A percentile compares a stretch with the other conserved stretches of the same genome.
These are phyloP conservation scores for Nicotiana obtusifolia DNA, from an alignment of 257 asterid genomes.

Conservation along the genomic window DNA sequence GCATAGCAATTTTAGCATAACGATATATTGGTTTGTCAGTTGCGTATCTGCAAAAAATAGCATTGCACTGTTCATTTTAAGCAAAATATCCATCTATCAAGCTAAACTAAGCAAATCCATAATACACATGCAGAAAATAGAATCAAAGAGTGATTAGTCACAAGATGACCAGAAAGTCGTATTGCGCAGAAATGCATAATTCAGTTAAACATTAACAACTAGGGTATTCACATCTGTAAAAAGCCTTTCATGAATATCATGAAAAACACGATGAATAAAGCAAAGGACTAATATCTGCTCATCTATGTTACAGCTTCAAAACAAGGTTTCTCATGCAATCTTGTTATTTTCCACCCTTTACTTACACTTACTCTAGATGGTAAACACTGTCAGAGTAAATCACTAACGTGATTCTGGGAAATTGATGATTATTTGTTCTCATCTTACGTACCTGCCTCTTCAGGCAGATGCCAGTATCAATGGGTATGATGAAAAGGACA, in stretches of 20 bases:
- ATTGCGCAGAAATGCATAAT: neutral
- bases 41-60: conserved; percentile 56
- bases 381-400: neutral
- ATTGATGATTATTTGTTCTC: neutral
- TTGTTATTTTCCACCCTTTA: neutral
- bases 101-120: neutral
- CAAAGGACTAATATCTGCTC: neutral
- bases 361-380: neutral
- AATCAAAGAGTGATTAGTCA: neutral
- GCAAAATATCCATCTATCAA: neutral
- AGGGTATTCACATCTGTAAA: neutral
- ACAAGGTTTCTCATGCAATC: neutral
- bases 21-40: conserved; percentile 41
- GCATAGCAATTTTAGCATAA: conserved; percentile 70
- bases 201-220: neutral
- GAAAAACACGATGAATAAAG: neutral
- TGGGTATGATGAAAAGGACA: neutral
- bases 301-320: neutral
- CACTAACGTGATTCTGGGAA: neutral
- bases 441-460: neutral
- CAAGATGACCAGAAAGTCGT: neutral
- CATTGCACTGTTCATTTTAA: neutral
- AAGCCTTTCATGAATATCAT: neutral
- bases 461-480: neutral
- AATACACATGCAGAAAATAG: neutral